Conservation (phyloP, 2,329 filamentous ascomycete genomes). For the Cytospora paraplurivora region DNA sequence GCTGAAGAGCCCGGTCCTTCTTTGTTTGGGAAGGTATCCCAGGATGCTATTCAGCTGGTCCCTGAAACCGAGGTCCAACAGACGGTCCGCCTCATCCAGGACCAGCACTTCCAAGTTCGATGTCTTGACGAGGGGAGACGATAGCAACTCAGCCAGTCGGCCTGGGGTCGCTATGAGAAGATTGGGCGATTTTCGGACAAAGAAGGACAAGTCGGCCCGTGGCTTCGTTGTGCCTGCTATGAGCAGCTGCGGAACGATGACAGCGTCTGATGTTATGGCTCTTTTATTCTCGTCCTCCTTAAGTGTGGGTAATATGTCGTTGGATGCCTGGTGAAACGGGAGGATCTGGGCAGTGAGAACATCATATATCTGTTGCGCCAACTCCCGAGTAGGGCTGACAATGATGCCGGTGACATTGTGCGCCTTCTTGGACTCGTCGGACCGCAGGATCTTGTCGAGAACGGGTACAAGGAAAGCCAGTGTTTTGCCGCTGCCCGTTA, state of each 20-base stretch:
- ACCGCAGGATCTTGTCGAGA: conserved; percentile 76
- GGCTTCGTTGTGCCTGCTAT: conserved; percentile 79
- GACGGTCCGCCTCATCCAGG: conserved; percentile 89
- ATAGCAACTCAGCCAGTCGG: conserved; percentile 81
- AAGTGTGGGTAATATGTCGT: conserved; percentile 60
- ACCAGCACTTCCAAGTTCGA: conserved; percentile 91
- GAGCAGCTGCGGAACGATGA: conserved; percentile 83
- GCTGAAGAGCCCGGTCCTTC: conserved; percentile 90
- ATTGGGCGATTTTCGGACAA: conserved; percentile 83
- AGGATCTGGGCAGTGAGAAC: conserved; percentile 73
- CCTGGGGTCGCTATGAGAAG: conserved; percentile 90
- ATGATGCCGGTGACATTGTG: conserved; percentile 91
- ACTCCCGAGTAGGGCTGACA: conserved; percentile 88
- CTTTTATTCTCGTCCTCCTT: conserved; percentile 57
- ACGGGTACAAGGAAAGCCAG: conserved; percentile 79
- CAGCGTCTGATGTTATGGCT: conserved; percentile 47
- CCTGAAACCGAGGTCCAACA: conserved; percentile 93
- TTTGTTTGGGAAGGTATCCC: conserved; percentile 83
- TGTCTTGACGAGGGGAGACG: conserved; percentile 84
- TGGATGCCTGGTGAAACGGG: conserved; percentile 79
- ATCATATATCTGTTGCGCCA: conserved; percentile 86
- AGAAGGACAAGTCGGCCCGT: conserved; percentile 82
- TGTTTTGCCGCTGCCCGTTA: conserved; percentile 90
- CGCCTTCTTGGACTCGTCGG: conserved; percentile 81
- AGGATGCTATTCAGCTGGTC: conserved; percentile 86